Percentiles rank a stretch among this genome's conserved stretches.
These are phyloP conservation scores for Yarrowia sp. DNA, from an alignment of 805 yeast species.

Conservation along the genomic window DNA sequence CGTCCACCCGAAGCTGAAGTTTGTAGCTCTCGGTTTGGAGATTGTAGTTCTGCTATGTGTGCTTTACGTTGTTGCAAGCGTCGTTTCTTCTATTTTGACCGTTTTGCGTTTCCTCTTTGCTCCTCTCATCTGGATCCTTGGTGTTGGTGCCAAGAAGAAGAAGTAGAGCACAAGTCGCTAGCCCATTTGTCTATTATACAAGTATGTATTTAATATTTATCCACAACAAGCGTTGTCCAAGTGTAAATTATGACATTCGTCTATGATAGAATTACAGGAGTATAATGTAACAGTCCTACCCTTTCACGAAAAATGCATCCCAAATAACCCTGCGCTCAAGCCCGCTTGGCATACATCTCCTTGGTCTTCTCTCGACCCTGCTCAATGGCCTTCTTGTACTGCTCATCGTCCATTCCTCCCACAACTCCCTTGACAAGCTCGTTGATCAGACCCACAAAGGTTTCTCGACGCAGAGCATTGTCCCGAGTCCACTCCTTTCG, in stretches of 20 bases:
- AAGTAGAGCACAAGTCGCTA: not conserved
- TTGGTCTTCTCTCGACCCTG: conserved; percentile 23
- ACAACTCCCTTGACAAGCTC: conserved; percentile 47
- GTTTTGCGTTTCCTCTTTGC: not conserved
- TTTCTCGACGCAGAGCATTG: conserved; percentile 53
- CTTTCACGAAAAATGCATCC: not conserved
- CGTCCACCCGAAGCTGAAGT: not conserved
- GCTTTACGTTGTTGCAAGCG: conserved; percentile 5
- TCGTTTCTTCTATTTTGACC: not conserved
- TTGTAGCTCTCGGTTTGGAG: not conserved
- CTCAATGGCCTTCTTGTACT: conserved; percentile 29
- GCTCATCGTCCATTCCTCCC: conserved; percentile 30
- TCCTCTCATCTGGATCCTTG: conserved; percentile 11
- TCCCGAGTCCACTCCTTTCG: conserved; percentile 55
- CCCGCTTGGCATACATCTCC: conserved; percentile 18
- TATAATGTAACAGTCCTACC: not conserved
- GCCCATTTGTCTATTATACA: no score
- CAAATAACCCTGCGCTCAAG: not conserved
- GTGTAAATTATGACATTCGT: not conserved
- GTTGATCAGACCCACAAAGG: conserved; percentile 52
- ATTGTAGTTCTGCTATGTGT: not conserved
- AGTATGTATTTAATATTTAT: conserved; percentile 5
- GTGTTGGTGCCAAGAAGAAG: conserved; percentile 14
- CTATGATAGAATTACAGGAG: not conserved
- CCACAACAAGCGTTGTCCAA: not conserved